A percentile compares a stretch with the other conserved stretches of the same genome.
Conservation (phyloP, 768 basidiomycete genomes). For the Boletus sensibilis region DNA sequence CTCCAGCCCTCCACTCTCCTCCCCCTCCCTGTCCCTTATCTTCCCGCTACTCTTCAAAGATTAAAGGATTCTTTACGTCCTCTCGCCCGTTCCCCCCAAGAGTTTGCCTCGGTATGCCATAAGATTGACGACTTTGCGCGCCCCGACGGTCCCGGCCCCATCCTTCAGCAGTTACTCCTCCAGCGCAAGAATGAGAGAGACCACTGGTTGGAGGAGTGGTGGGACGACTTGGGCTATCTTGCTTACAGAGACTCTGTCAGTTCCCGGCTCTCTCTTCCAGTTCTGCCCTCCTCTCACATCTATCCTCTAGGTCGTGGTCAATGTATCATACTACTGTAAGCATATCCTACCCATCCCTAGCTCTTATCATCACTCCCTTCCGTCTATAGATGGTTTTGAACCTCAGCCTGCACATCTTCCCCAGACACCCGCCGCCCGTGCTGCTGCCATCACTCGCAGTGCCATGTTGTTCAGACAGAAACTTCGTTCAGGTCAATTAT, state of each 20-base stretch:
- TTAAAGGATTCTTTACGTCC: slow-evolving; percentile 73
- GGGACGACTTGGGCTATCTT: slow-evolving; percentile 84
- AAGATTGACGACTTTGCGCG: slow-evolving; percentile 69
- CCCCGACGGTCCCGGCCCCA: slow-evolving; percentile 40
- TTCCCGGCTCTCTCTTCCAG: background rate
- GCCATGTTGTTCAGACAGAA: slow-evolving; percentile 73
- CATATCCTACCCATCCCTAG: background rate
- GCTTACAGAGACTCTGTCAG: slow-evolving; percentile 82
- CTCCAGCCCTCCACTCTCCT: slow-evolving; percentile 58
- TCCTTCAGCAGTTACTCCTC: slow-evolving; percentile 66
- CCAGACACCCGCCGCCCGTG: slow-evolving; percentile 59
- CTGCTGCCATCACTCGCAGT: slow-evolving; percentile 67
- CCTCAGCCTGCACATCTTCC: slow-evolving; percentile 59
- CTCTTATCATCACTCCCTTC: slow-evolving; percentile 8
- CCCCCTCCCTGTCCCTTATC: slow-evolving; percentile 71
- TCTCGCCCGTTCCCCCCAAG: slow-evolving; percentile 61
- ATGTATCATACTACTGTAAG: slow-evolving; percentile 93
- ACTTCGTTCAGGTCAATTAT: slow-evolving; percentile 62
- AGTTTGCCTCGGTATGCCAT: slow-evolving; percentile 50
- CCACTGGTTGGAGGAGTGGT: slow-evolving; percentile 94
- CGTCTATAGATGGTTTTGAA: slow-evolving; percentile 70
- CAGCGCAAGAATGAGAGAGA: slow-evolving; percentile 50
- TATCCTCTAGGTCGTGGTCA: slow-evolving; percentile 65
- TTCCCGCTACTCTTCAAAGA: slow-evolving; percentile 61
- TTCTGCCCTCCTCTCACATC: slow-evolving; percentile 1